These are phyloP conservation scores for Euphorbia peplus DNA, from an alignment of 345 rosid genomes.

Conservation along the genomic window DNA sequence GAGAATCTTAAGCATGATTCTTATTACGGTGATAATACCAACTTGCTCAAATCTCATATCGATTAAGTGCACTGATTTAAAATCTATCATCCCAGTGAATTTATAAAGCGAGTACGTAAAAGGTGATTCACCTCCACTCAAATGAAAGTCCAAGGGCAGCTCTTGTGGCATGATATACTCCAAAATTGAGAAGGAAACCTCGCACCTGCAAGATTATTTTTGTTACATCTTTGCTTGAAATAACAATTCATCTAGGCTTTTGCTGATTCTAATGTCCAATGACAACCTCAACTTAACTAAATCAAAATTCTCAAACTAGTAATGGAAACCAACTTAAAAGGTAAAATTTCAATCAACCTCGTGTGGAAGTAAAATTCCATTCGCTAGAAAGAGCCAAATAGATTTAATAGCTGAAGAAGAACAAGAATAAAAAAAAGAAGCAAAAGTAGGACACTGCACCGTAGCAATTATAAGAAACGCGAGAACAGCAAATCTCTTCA, in stretches of 20 bases:
- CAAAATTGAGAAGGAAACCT: conserved; percentile 94
- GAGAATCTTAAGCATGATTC: neutral
- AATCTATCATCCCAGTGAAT: conserved; percentile 10
- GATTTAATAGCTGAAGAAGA: neutral
- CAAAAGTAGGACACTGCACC: conserved; percentile 33
- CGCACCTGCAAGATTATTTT: conserved; percentile 54
- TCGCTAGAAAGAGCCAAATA: neutral
- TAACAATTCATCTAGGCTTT: conserved; percentile 6
- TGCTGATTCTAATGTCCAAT: neutral
- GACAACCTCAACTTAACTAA: too few species aligned
- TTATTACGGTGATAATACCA: neutral
- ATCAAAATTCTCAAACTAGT: too few species aligned
- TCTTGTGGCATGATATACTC: conserved; percentile 89
- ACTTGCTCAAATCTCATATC: neutral
- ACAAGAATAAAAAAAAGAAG: neutral
- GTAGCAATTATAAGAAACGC: conserved; percentile 95
- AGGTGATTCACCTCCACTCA: conserved; percentile 69
- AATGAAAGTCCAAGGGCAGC: conserved; percentile 90
- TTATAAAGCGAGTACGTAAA: conserved; percentile 4
- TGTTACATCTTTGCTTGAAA: conserved; percentile 12
- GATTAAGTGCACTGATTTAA: neutral
- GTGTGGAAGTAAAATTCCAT: neutral
- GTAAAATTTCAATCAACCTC: conserved; percentile 14
- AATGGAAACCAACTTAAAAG: too few species aligned
- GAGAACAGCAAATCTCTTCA: conserved; percentile 85